These are phyloP conservation scores for Yamadazyma olivae DNA, from an alignment of 805 yeast genomes.

Conservation along the genomic window DNA sequence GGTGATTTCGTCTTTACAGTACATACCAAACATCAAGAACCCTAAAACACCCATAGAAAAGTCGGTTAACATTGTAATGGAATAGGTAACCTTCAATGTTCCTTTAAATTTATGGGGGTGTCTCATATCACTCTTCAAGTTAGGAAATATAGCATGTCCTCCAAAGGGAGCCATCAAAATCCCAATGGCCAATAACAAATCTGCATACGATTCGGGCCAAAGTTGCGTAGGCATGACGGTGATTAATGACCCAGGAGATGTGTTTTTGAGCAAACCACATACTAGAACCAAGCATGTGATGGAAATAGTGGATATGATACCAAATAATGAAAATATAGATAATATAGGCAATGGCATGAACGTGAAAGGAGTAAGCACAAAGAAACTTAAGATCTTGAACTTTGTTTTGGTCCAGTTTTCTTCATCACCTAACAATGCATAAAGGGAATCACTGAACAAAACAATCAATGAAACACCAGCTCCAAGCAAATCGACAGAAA, in stretches of 20 bases:
- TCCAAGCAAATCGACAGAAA: constrained; percentile 75
- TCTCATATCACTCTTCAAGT: constrained; percentile 70
- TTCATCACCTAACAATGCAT: constrained; percentile 52
- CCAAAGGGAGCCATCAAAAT: constrained; percentile 78
- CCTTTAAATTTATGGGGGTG: constrained; percentile 56
- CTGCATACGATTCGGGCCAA: constrained; percentile 55
- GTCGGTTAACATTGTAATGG: constrained; percentile 60
- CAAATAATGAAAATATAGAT: constrained; percentile 41
- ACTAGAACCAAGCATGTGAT: constrained; percentile 56
- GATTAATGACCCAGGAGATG: constrained; percentile 73
- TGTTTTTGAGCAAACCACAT: constrained; percentile 60
- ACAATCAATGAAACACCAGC: constrained; percentile 80
- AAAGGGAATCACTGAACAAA: constrained; percentile 80
- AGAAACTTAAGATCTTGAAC: constrained; percentile 66
- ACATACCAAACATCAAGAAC: constrained; percentile 54
- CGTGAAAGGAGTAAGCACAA: constrained; percentile 76
- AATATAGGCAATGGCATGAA: constrained; percentile 72
- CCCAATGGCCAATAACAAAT: constrained; percentile 58
- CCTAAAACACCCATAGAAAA: constrained; percentile 64
- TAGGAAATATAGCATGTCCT: constrained; percentile 82
- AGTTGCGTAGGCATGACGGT: constrained; percentile 62
- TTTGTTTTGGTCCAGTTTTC: constrained; percentile 37
- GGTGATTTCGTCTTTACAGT: constrained; percentile 51
- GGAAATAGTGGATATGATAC: constrained; percentile 33
- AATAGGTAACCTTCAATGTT: constrained; percentile 57